Percentiles rank a stretch among this genome's conserved stretches.
phyloP scores from a whole-genome alignment of 2,329 filamentous ascomycete genomes.

The Fusarium robinianum region DNA sequence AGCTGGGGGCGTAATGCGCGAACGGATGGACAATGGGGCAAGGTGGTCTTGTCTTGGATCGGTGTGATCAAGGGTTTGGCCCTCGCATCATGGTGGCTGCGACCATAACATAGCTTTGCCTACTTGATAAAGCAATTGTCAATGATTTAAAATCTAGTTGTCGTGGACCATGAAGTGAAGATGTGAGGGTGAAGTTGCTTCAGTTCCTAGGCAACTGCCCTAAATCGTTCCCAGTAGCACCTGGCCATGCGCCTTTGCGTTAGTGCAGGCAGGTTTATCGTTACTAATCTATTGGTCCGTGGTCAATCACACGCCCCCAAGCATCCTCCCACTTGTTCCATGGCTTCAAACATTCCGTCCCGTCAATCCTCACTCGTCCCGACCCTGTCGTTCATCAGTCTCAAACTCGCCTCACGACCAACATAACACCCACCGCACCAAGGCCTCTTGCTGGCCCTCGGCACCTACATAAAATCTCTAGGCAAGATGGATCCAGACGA shows the following conservation, averaged over 20 bases:
- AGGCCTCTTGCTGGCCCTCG: background rate
- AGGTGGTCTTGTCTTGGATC: slow-evolving; percentile 6
- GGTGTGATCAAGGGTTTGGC: slow-evolving; percentile 23
- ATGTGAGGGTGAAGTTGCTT: slow-evolving; percentile 6
- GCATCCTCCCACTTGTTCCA: too few relatives aligned
- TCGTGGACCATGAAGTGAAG: background rate
- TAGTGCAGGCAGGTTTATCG: slow-evolving; percentile 23
- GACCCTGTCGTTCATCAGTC: slow-evolving; percentile 1
- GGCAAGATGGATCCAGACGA: slow-evolving; percentile 56
- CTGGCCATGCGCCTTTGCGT: background rate
- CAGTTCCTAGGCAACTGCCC: background rate
- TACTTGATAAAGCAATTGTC: background rate
- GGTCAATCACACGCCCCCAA: too few relatives aligned
- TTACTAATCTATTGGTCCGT: slow-evolving; percentile 22
- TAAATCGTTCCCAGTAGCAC: slow-evolving; percentile 6
- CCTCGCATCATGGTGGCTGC: slow-evolving; percentile 23
- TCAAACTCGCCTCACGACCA: background rate
- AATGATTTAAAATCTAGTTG: background rate
- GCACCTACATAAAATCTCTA: background rate
- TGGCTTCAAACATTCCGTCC: slow-evolving; percentile 7
- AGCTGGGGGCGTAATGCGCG: slow-evolving; percentile 2
- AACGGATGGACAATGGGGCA: slow-evolving; percentile 8
- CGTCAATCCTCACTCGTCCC: slow-evolving; percentile 1
- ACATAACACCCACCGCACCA: too few relatives aligned
- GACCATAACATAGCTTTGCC: slow-evolving; percentile 14